These are phyloP conservation scores for Ustilago bromivora DNA, from an alignment of 1,284 basidiomycete species.

Conservation along the genomic window DNA sequence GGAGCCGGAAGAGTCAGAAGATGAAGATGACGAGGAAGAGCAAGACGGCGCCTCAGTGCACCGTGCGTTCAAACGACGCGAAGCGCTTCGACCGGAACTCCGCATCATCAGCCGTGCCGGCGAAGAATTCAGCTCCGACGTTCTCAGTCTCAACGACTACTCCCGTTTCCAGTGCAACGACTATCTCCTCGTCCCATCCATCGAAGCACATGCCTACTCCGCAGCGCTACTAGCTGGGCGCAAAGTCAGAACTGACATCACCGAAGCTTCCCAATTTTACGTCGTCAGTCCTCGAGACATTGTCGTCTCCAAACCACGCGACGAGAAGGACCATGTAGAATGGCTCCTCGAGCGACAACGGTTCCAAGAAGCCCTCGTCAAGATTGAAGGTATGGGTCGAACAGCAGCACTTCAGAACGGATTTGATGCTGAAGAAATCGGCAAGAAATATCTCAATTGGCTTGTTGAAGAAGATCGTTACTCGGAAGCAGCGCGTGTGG, in stretches of 20 bases:
- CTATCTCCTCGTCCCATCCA: slow-evolving; percentile 76
- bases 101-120: slow-evolving; percentile 88
- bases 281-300: slow-evolving; percentile 88
- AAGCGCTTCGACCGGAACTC: slow-evolving; percentile 88
- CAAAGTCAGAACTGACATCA: slow-evolving; percentile 34
- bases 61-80: slow-evolving; percentile 76
- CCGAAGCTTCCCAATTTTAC: slow-evolving; percentile 74
- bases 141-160: slow-evolving; percentile 81
- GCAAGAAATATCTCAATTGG: slow-evolving; percentile 61
- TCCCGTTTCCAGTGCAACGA: slow-evolving; percentile 92
- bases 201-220: slow-evolving; percentile 53
- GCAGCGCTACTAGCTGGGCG: slow-evolving; percentile 42
- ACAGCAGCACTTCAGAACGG: slow-evolving; percentile 54
- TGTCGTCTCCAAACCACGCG: slow-evolving; percentile 85
- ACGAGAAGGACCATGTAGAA: slow-evolving; percentile 87
- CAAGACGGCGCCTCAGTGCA: slow-evolving; percentile 8
- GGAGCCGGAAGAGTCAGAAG: slow-evolving; percentile 60
- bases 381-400: slow-evolving; percentile 78
- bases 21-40: slow-evolving; percentile 24
- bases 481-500: slow-evolving; percentile 83
- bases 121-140: slow-evolving; percentile 89
- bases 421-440: slow-evolving; percentile 74
- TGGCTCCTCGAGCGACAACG: slow-evolving; percentile 89
- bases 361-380: slow-evolving; percentile 89
- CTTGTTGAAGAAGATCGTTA: slow-evolving; percentile 77